phyloP scores from a whole-genome alignment of 2,329 filamentous ascomycete species.

The Penicillium hesseltinei region DNA sequence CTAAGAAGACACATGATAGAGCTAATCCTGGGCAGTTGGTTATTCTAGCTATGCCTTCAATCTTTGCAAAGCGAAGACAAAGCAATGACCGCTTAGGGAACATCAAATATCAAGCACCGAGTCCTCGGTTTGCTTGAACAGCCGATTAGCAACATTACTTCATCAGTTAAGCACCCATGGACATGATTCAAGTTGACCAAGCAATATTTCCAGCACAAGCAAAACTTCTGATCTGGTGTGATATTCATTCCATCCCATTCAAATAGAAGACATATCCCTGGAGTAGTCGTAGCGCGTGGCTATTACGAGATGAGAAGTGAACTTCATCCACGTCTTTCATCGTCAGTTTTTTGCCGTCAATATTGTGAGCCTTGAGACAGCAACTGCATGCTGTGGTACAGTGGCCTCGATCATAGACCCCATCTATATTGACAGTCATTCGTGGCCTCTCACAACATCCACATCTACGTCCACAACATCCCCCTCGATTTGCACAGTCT shows the following conservation, averaged over 20 bases:
- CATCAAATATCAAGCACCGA: not conserved
- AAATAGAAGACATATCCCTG: not conserved
- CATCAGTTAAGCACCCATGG: not conserved
- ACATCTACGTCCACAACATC: not conserved
- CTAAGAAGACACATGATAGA: not conserved
- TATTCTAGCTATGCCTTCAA: not conserved
- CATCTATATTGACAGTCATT: not conserved
- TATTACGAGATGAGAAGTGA: not conserved
- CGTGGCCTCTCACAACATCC: not conserved
- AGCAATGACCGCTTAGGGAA: not conserved
- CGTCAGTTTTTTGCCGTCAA: not conserved
- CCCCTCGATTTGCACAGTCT: not conserved
- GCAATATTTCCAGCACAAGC: not conserved
- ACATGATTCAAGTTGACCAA: not conserved
- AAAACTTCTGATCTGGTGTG: not conserved
- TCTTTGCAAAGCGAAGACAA: not conserved
- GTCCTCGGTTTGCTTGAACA: not conserved
- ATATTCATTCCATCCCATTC: not conserved
- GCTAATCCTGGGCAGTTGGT: not conserved
- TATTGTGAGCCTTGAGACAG: not conserved
- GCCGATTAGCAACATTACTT: not conserved
- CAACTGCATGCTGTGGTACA: not conserved
- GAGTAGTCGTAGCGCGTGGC: not conserved
- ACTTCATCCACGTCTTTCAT: not conserved
- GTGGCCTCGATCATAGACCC: not conserved